Conservation (phyloP, 495 filamentous ascomycete species). For the Bombardia bombarda region DNA sequence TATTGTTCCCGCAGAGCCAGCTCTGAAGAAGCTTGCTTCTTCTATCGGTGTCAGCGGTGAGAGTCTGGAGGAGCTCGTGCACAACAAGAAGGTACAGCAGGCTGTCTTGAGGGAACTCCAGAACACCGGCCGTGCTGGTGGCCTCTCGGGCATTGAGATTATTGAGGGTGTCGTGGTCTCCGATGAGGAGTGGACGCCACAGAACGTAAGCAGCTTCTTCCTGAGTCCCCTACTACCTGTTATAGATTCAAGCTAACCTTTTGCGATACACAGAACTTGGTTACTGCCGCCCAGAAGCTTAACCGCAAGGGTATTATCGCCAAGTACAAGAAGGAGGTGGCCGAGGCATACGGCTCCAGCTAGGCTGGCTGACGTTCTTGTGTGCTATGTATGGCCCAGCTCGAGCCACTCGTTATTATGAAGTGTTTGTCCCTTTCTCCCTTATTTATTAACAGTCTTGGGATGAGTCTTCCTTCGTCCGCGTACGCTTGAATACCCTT, state of each 20-base stretch:
- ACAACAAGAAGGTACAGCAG: slow-evolving; percentile 71
- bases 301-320: slow-evolving; percentile 61
- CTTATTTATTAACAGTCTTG: too few relatives aligned
- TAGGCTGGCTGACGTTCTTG: too few relatives aligned
- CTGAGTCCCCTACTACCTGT: too few relatives aligned
- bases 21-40: slow-evolving; percentile 74
- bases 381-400: too few relatives aligned
- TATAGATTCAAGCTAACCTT: slow-evolving; percentile 24
- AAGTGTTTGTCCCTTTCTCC: too few relatives aligned
- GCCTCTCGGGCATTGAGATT: slow-evolving; percentile 80
- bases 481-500: too few relatives aligned
- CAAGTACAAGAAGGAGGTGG: slow-evolving; percentile 58
- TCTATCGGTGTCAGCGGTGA: slow-evolving; percentile 64
- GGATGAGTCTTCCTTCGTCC: too few relatives aligned
- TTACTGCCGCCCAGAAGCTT: slow-evolving; percentile 71
- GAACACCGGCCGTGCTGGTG: slow-evolving; percentile 61
- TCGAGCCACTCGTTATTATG: too few relatives aligned
- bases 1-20: slow-evolving; percentile 81
- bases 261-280: slow-evolving; percentile 42
- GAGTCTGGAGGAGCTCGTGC: slow-evolving; percentile 68
- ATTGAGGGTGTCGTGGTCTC: slow-evolving; percentile 87
- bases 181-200: slow-evolving; percentile 95
- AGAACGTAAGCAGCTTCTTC: slow-evolving; percentile 63
- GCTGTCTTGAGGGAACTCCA: slow-evolving; percentile 81
- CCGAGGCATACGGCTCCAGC: slow-evolving; percentile 45